Evolutionary conservation across 352 stramenopile species (phyloP), one percentile per base, ranked within the genome.

Genomic region (Phytopythium aichiense): DNA sequence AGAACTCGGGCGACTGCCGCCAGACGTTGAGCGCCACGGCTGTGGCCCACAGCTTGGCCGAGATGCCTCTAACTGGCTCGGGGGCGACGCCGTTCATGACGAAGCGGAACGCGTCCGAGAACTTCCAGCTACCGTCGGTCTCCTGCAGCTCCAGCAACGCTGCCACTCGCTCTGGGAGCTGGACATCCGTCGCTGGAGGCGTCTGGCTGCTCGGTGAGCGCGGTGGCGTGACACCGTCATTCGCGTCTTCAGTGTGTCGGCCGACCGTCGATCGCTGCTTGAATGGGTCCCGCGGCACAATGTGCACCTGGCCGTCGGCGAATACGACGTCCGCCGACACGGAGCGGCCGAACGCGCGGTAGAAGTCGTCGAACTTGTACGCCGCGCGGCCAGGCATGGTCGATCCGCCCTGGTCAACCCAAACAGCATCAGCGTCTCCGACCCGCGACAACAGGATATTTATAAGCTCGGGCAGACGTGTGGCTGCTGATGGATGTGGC

Each of bases 341-440:
- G 23, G 81, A 91, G 53, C 77, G 81, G 48, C 77, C 66, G 61
- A 91, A 91, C 3, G 81, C 81, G 37, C 69, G 63, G 59, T 87
- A 88, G 57, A 90, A 90, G 20, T 84, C 79, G 6, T 88, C 81
- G 45, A 90, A 90, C 31, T 61, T 77, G 57, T 75, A 81, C 28
- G 65, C 37, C 23, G 37, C 28, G 33, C 54, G 37, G 11, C 33
- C 53, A 4, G 13, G 35, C 20, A 58, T 58, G 11, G 22, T 46
- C 6, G 12, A 42, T 18, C 16, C 37, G 37, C 37, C 16, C 37
- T 42, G 2, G 38, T 2, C 7, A 22, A 15, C 7, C 40, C 40
- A 46, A 22, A 15, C 40, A n/a, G 40, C 40, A 40, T 16, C 9
- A 46, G 40, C 40, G 40, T 6, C 38, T 20, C 38, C 38, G 15